Conservation (phyloP, 1,284 basidiomycete species). For the Ganoderma sp. region DNA sequence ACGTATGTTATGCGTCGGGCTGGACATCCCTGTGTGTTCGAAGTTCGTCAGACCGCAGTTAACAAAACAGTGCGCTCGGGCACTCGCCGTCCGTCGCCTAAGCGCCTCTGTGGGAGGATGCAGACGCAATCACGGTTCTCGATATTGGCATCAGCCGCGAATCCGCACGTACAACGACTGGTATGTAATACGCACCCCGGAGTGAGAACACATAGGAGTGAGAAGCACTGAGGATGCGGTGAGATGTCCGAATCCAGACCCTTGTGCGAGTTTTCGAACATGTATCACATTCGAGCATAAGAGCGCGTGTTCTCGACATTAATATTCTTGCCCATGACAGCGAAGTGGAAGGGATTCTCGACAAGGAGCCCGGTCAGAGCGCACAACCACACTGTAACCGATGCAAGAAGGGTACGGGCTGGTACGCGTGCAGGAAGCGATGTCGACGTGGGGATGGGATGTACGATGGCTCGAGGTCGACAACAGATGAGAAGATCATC, state of each 20-base stretch:
- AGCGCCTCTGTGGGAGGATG: neutral
- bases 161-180: neutral
- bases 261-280: neutral
- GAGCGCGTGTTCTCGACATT: neutral
- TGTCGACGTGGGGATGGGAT: neutral
- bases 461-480: neutral
- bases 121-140: neutral
- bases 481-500: neutral
- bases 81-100: neutral
- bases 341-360: neutral
- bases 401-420: neutral
- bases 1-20: neutral
- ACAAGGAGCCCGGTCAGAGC: neutral
- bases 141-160: conserved; percentile 1
- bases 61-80: neutral
- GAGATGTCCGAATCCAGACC: neutral
- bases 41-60: conserved; percentile 3
- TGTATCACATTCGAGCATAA: neutral
- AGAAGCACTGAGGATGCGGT: neutral
- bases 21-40: neutral
- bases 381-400: neutral
- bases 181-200: neutral
- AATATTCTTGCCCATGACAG: neutral
- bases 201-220: neutral
- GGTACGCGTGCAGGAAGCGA: neutral